Base-by-base conservation (phyloP, 2,329 filamentous ascomycete genomes). In the Arthrinium puccinioides region DNA sequence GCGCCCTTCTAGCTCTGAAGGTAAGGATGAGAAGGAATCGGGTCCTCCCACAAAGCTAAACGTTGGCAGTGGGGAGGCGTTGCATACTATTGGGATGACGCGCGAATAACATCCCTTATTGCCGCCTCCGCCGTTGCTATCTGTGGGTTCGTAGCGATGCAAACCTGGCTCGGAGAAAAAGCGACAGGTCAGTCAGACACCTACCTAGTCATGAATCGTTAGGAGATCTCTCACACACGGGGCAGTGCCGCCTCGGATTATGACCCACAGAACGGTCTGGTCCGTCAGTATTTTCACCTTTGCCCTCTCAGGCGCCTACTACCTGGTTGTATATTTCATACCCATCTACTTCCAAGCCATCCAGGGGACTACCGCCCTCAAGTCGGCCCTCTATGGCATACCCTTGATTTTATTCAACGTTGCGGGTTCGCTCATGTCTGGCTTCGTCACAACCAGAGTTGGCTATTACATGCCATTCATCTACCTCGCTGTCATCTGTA, bases 301-400 rank as follows among this genome's bases (percentile, higher is more conserved):
- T 25, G 29, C 23, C 31, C 19, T 27, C n/a, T 36, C 36, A n/a
- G 20, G 15, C 11, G 33, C 27, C 15, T 44, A n/a, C n/a, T n/a
- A 67, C 19, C 21, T 41, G 14, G 9, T 27, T 8, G 20, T 29
- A 8, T 50, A 42, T 37, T 48, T 44, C 35, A 34, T 50, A 5
- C 66, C 68, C 6, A 57, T 71, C 19, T 71, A 69, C 50, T 72
- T 72, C 55, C 69, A 74, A 40, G 68, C 69, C 18, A 67, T 74
- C 37, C 63, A 72, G 43, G 68, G 66, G 35, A 67, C 69, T 38
- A 61, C 55, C 9, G 69, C 71, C 32, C 67, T 72, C 29, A 53
- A 71, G 41, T 68, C 71, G 9, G 71, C 72, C 32, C 67, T 75
- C 52, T 71, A 72, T 48, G 66, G 71, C 24, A 60, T 75, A 5